Base-by-base conservation (phyloP, 2,329 filamentous ascomycete genomes). In the Hypoxylon sp. region DNA sequence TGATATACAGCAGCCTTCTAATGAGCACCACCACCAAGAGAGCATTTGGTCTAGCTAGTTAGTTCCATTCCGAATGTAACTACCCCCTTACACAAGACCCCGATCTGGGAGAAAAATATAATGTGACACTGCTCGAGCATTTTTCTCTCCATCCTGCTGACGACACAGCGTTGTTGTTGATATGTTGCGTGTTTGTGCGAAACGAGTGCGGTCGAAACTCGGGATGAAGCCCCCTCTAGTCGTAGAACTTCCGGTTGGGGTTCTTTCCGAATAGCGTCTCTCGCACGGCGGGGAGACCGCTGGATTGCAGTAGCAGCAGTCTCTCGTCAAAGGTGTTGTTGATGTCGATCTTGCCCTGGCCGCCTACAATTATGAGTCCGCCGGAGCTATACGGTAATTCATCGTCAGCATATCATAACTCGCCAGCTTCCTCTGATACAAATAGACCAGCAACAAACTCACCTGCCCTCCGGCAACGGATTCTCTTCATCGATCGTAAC, bases 241-340 rank as follows among this genome's bases (percentile, higher is more conserved):
- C 94, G 78, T 89, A 92, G 88, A 98, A 99, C 84, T 92, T 97
- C 80, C 96, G 91, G 88, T 98, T 98, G 75, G 90, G 87, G 85
- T 99, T 99, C 84, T 93, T 91, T 68, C 96, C 96, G 78, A 99
- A 99, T 66, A 99, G 86, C 15, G 92, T 92, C 80, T 92, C 88
- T 77, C 96, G 89, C 76, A 99, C 91, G 48, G 90, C 90, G 13
- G 96, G 96, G 65, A 98, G 88, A 56, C 93, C 92, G 73, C 92
- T 92, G 63, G 91, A 90, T 82, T 97, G 92, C 72, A 98, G 89
- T 68, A 98, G 86, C 77, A 88, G 88, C 81, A 99, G 86, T 73
- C 96, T 91, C 79, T 97, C 92, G 80, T 98, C 96, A 74, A 98
- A 92, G 61, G 96, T 98, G 86, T 99, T 98, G 88, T 98, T 94